Evolutionary conservation across 495 filamentous ascomycete species (phyloP).

Genomic region (Neurospora hispaniola): DNA sequence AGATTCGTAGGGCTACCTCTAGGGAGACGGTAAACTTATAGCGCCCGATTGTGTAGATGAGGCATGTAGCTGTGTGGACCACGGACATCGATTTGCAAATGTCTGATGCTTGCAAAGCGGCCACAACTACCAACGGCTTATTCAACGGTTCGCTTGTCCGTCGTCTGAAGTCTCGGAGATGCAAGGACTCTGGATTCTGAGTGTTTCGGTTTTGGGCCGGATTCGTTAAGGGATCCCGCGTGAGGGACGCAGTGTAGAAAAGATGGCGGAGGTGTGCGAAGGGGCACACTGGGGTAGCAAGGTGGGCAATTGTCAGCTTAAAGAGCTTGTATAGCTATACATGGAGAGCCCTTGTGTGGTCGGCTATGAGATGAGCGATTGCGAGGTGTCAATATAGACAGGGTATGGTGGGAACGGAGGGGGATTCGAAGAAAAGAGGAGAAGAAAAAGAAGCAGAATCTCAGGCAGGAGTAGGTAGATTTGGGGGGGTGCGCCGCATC

Average conservation of each 20-base stretch:
- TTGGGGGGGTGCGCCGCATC: not conserved
- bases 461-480: not conserved
- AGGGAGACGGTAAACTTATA: not conserved
- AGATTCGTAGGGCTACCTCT: not conserved
- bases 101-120: not conserved
- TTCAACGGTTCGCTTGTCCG: not conserved
- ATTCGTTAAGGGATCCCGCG: not conserved
- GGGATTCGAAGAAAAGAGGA: not conserved
- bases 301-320: not conserved
- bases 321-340: not conserved
- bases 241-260: not conserved
- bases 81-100: not conserved
- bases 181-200: not conserved
- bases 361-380: not conserved
- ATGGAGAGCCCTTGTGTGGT: not conserved
- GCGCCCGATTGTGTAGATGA: not conserved
- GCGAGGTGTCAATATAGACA: not conserved
- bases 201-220: not conserved
- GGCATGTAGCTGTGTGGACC: not conserved
- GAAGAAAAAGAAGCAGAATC: constrained; percentile 3
- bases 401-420: not conserved
- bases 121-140: not conserved
- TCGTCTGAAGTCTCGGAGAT: not conserved
- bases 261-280: not conserved
- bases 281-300: not conserved